Conservation (phyloP, 1,284 basidiomycete species). For the Leccinum fuscescens region DNA sequence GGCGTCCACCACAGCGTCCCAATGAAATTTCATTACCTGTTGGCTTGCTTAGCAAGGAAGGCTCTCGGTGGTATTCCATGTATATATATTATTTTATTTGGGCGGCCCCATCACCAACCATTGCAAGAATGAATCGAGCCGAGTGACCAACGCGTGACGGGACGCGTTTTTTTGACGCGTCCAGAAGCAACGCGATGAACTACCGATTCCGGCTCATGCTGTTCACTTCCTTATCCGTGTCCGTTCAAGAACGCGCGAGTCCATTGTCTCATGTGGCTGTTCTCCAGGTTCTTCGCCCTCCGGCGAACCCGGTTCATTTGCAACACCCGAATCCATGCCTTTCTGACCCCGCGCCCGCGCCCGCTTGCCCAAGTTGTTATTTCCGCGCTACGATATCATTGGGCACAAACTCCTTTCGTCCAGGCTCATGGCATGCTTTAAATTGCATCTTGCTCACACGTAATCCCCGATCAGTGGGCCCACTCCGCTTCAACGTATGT, state of each 20-base stretch:
- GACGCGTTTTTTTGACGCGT: constrained; percentile 29
- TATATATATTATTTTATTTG: constrained; percentile 2
- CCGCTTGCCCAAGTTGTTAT: constrained; percentile 21
- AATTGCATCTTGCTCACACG: constrained; percentile 20
- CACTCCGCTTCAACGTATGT: constrained; percentile 10
- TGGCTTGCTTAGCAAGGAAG: background rate
- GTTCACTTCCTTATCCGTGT: constrained; percentile 19
- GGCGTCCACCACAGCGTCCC: background rate
- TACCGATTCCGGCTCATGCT: constrained; percentile 11
- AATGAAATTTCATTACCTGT: constrained; percentile 18
- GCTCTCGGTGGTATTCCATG: constrained; percentile 20
- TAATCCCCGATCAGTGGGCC: constrained; percentile 24
- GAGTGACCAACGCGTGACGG: constrained; percentile 25
- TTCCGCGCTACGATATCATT: constrained; percentile 21
- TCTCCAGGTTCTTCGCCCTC: constrained; percentile 17
- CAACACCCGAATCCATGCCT: constrained; percentile 24
- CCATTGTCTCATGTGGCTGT: constrained; percentile 26
- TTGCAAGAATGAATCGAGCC: constrained; percentile 17
- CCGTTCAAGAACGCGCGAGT: constrained; percentile 15
- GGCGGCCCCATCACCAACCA: background rate
- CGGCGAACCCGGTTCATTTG: constrained; percentile 28
- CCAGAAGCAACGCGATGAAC: constrained; percentile 22
- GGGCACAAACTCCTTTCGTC: constrained; percentile 12
- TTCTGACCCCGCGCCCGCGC: constrained; percentile 23
- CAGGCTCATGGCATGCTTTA: background rate